Base-by-base conservation (phyloP, 2,329 filamentous ascomycete species). In the Colletotrichum costaricense region DNA sequence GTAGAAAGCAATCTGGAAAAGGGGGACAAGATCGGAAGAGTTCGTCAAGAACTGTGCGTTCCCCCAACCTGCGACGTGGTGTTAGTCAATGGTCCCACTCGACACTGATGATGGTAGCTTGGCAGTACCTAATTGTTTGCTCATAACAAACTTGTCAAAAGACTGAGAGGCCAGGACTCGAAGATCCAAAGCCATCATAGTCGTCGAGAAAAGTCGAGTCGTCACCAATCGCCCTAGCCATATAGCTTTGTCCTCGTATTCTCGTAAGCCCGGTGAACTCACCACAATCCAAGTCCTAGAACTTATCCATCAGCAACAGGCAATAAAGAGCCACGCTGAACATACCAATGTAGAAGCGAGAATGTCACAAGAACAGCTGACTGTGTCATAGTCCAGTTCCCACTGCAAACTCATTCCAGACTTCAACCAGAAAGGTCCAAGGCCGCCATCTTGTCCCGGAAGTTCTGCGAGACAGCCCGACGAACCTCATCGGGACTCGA, bases 401-500 rank as follows among this genome's bases (percentile, higher is more conserved):
- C 3, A n/a, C 42, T 11, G 7, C 16, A 22, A n/a, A 3, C 1
- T 49, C 16, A 16, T 28, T 7, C 68, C 54, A 70, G 33, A 64
- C 60, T 69, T 30, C 71, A 73, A 28, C 65, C 71, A 16, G 67
- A 35, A 11, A 73, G 67, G 22, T 66, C 73, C 22, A 75, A 46
- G 16, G 33, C 58, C 5, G 33, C 26, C 56, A 75, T 46, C 66
- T 67, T 74, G 14, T 63, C 55, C 46, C 69, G 63, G 11, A 75
- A 75, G 38, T 70, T 63, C 49, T 75, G 65, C 28, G 73, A 74
- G 6, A 70, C 74, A 33, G 67, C 73, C 46, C 64, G 72, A 12
- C 64, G 67, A 8, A 75, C 73, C 30, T 74, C 73, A 19, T 67
- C 73, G n/a, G 70, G 69, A 16, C 64, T 54, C 28, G 38, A 35